Percentiles rank a stretch among this genome's conserved stretches.
Conservation (phyloP, 2,329 filamentous ascomycete species). For the Talaromyces rugulosus region DNA sequence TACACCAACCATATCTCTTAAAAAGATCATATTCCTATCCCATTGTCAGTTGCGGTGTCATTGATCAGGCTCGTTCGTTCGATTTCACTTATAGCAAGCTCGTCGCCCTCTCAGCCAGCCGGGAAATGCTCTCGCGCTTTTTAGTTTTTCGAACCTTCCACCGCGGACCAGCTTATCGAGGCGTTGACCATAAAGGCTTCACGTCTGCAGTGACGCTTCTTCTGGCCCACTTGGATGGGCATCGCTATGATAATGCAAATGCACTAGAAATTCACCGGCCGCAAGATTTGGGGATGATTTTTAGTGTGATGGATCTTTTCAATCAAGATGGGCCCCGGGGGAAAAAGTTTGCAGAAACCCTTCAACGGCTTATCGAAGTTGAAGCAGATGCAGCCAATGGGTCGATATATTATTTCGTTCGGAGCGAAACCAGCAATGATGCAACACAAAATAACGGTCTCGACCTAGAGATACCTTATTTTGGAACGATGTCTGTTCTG, state of each 20-base stretch:
- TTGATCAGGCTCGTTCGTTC: not conserved
- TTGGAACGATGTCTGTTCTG: conserved; percentile 4
- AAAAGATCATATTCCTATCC: not conserved
- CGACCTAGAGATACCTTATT: conserved; percentile 1
- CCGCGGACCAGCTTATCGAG: conserved; percentile 17
- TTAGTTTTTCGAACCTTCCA: conserved; percentile 15
- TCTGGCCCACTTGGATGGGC: conserved; percentile 17
- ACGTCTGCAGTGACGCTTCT: conserved; percentile 15
- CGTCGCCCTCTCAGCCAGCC: conserved; percentile 16
- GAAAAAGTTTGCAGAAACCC: not conserved
- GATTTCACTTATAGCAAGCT: conserved; percentile 16
- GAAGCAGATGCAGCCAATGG: conserved; percentile 11
- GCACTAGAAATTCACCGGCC: not conserved
- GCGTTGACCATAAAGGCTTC: conserved; percentile 19
- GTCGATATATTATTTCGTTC: not conserved
- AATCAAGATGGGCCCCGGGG: not conserved
- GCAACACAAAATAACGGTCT: not conserved
- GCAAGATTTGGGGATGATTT: conserved; percentile 4
- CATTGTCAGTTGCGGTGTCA: not conserved
- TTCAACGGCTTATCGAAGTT: conserved; percentile 8
- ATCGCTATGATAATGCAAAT: conserved; percentile 7
- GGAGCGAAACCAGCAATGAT: not conserved
- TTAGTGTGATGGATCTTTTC: conserved; percentile 1
- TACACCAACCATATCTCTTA: conserved; percentile 20
- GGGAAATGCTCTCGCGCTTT: conserved; percentile 18